Conservation (phyloP, 306 rosid genomes). For the Vigna nakashimae region DNA sequence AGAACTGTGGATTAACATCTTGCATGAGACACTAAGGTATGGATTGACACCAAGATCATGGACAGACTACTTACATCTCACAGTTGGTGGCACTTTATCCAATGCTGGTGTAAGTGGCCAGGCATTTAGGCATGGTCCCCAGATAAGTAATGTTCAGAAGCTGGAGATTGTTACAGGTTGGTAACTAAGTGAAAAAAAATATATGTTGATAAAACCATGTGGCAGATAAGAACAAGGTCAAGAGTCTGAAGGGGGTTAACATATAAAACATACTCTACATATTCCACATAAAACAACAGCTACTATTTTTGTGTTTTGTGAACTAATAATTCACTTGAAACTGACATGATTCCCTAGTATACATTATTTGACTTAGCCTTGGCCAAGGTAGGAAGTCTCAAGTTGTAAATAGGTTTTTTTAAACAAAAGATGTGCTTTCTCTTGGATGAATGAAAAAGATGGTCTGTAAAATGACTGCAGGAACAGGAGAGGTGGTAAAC, state of each 20-base stretch:
- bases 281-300: slow-evolving; percentile 16
- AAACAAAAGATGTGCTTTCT: neutral
- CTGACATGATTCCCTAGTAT: neutral
- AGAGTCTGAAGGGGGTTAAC: neutral
- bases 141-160: slow-evolving; percentile 92
- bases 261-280: neutral
- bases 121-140: slow-evolving; percentile 97
- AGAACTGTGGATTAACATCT: slow-evolving; percentile 87
- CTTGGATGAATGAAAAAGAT: slow-evolving; percentile 29
- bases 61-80: slow-evolving; percentile 95
- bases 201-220: neutral
- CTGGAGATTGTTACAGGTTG: slow-evolving; percentile 98
- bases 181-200: slow-evolving; percentile 40
- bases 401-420: neutral
- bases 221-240: slow-evolving; percentile 32
- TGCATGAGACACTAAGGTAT: slow-evolving; percentile 81
- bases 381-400: slow-evolving; percentile 17
- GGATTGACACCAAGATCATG: slow-evolving; percentile 96
- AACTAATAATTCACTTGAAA: slow-evolving; percentile 28
- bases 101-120: slow-evolving; percentile 98
- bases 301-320: slow-evolving; percentile 41
- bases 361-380: slow-evolving; percentile 8
- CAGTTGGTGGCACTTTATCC: slow-evolving; percentile 97
- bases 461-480: slow-evolving; percentile 59
- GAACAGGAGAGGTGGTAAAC: slow-evolving; percentile 81